Percentiles rank a stretch among this genome's conserved stretches.
Evolutionary conservation across 2,329 filamentous ascomycete genomes (phyloP).

Genomic region (Monilinia aucupariae): DNA sequence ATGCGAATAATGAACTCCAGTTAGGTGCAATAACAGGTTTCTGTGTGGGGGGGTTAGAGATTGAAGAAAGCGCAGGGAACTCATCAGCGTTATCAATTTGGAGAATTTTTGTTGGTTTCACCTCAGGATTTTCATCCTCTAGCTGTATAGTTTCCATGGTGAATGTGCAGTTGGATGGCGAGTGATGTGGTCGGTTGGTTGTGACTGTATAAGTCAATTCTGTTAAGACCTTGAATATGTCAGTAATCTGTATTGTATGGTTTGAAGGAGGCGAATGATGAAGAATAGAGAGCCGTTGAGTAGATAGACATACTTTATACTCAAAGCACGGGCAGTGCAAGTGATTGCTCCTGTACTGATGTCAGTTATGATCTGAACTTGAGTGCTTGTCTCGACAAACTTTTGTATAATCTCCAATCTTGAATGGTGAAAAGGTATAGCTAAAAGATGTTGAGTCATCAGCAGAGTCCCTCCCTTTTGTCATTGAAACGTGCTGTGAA

Average conservation of each 20-base stretch:
- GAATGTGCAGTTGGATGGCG: not conserved
- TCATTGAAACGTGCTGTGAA: no score
- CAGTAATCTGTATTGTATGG: not conserved
- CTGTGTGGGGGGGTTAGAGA: not conserved
- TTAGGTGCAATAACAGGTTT: not conserved
- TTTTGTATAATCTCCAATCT: not conserved
- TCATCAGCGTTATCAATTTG: not conserved
- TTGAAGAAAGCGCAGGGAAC: constrained; percentile 4
- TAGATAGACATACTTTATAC: not conserved
- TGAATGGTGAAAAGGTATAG: not conserved
- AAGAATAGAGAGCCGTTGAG: not conserved
- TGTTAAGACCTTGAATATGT: not conserved
- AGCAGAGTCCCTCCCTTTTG: not conserved
- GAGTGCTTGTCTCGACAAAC: not conserved
- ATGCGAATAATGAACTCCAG: constrained; percentile 8
- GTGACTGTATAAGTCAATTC: not conserved
- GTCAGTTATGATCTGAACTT: not conserved
- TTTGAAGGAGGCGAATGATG: not conserved
- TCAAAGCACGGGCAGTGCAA: constrained; percentile 6
- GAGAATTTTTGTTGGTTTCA: not conserved
- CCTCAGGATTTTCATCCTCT: not conserved
- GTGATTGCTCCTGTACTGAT: not conserved
- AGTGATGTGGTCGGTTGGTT: not conserved
- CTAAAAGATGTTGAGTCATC: not conserved
- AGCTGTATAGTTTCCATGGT: not conserved